A percentile compares a stretch with the other conserved stretches of the same genome.
Conservation (phyloP, 2,329 filamentous ascomycete species). For the Tolypocladium ophioglossoides region DNA sequence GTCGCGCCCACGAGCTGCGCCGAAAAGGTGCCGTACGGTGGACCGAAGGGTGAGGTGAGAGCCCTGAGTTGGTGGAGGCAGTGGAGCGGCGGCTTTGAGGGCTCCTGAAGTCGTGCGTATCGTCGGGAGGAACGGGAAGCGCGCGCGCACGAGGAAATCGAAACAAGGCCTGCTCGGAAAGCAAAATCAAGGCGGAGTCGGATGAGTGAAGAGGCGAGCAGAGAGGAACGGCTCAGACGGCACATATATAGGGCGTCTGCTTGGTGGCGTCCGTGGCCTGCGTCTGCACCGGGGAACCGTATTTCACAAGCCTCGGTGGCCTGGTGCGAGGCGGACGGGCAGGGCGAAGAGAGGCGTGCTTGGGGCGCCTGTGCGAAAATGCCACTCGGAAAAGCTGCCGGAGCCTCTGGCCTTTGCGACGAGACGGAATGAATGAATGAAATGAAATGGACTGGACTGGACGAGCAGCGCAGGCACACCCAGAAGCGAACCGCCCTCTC, state of each 20-base stretch:
- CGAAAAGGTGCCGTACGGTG: background rate
- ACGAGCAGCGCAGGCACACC: too few relatives aligned
- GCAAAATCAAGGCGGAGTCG: background rate
- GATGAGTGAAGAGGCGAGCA: background rate
- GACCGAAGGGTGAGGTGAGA: background rate
- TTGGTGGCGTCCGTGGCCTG: background rate
- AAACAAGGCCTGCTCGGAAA: background rate
- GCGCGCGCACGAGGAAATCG: background rate
- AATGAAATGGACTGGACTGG: too few relatives aligned
- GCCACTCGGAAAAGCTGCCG: too few relatives aligned
- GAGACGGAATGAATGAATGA: too few relatives aligned
- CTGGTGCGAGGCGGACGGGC: background rate
- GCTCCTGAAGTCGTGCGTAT: background rate
- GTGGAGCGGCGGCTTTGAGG: background rate
- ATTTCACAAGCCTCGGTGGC: background rate
- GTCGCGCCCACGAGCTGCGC: background rate
- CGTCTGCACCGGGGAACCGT: background rate
- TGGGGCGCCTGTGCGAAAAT: too few relatives aligned
- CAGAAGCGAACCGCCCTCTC: too few relatives aligned
- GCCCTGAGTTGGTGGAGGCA: background rate
- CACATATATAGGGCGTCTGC: background rate
- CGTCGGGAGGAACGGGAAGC: too few relatives aligned
- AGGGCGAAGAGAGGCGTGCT: too few relatives aligned
- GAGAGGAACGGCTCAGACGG: background rate
- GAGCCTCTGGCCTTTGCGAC: too few relatives aligned